phyloP scores from a whole-genome alignment of 1,284 basidiomycete genomes.

The Cryptococcus sp. region DNA sequence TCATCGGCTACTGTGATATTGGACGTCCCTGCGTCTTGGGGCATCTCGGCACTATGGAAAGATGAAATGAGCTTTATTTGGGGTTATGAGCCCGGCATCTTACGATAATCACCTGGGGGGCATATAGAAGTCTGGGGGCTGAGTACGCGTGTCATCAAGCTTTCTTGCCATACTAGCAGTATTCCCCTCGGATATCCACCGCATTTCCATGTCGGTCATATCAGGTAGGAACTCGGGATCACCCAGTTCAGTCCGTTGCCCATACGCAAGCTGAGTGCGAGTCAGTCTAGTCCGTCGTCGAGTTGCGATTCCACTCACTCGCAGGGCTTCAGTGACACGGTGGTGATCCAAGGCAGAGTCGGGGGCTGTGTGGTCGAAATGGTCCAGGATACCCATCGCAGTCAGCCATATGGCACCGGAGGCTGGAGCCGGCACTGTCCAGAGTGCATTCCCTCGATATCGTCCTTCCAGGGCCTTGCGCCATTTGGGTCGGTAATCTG shows the following conservation, averaged over 20 bases:
- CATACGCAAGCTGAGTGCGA: constrained; percentile 38
- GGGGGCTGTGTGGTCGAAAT: constrained; percentile 18
- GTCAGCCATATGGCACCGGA: constrained; percentile 43
- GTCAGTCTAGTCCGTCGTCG: not conserved
- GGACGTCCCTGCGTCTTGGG: constrained; percentile 43
- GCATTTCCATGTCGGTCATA: constrained; percentile 25
- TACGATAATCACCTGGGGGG: constrained; percentile 15
- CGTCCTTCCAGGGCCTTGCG: constrained; percentile 26
- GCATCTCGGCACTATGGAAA: constrained; percentile 28
- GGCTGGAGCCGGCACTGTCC: constrained; percentile 43
- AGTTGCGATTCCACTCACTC: constrained; percentile 20
- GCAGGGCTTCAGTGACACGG: constrained; percentile 35
- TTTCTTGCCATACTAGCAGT: constrained; percentile 10
- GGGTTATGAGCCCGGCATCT: not conserved
- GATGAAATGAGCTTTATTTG: too few relatives aligned
- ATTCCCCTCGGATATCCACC: constrained; percentile 20
- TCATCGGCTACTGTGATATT: constrained; percentile 47
- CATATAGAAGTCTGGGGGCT: constrained; percentile 23
- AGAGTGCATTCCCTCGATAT: constrained; percentile 37
- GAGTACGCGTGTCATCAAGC: constrained; percentile 26
- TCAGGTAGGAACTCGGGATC: constrained; percentile 43
- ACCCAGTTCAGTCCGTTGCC: constrained; percentile 42
- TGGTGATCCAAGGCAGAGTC: constrained; percentile 33
- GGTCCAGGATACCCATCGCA: constrained; percentile 37
- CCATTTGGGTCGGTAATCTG: constrained; percentile 39